A percentile compares a stretch with the other conserved stretches of the same genome.
phyloP scores from a whole-genome alignment of 2,329 filamentous ascomycete species.

The Botrytis pseudocinerea region DNA sequence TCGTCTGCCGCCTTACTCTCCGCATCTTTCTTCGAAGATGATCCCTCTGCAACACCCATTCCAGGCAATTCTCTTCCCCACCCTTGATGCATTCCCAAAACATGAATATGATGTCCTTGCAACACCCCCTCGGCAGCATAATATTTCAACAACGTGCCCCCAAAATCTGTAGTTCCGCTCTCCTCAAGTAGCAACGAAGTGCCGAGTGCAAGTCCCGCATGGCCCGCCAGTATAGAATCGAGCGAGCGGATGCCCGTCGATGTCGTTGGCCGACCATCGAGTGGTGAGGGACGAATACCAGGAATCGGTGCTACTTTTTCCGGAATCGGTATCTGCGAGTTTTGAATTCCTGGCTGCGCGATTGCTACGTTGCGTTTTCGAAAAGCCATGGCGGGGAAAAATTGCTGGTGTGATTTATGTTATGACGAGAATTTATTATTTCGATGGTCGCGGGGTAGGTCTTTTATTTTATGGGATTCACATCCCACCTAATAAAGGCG shows the following conservation, averaged over 20 bases:
- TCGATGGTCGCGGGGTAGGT: slow-evolving; percentile 10
- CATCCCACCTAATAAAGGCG: slow-evolving; percentile 4
- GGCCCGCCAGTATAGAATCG: slow-evolving; percentile 81
- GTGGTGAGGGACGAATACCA: slow-evolving; percentile 77
- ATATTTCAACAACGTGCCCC: slow-evolving; percentile 78
- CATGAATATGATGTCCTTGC: slow-evolving; percentile 85
- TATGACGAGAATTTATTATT: slow-evolving; percentile 13
- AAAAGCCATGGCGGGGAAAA: slow-evolving; percentile 57
- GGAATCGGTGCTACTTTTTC: slow-evolving; percentile 41
- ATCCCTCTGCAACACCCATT: slow-evolving; percentile 50
- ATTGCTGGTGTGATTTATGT: slow-evolving; percentile 1
- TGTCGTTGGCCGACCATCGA: slow-evolving; percentile 83
- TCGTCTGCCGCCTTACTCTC: slow-evolving; percentile 52
- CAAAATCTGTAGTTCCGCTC: slow-evolving; percentile 90
- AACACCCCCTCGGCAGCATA: slow-evolving; percentile 92
- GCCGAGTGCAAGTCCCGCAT: slow-evolving; percentile 80
- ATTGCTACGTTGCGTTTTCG: slow-evolving; percentile 65
- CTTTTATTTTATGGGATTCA: neutral
- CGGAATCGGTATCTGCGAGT: neutral
- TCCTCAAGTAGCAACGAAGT: slow-evolving; percentile 81
- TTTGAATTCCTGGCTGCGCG: slow-evolving; percentile 31
- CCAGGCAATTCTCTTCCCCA: slow-evolving; percentile 87
- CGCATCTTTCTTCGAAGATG: slow-evolving; percentile 45
- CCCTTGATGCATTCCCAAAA: slow-evolving; percentile 74
- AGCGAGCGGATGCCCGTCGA: slow-evolving; percentile 89